Base-by-base conservation (phyloP, 192 early-diverging fungal species). In the Backusella mclennaniae region DNA sequence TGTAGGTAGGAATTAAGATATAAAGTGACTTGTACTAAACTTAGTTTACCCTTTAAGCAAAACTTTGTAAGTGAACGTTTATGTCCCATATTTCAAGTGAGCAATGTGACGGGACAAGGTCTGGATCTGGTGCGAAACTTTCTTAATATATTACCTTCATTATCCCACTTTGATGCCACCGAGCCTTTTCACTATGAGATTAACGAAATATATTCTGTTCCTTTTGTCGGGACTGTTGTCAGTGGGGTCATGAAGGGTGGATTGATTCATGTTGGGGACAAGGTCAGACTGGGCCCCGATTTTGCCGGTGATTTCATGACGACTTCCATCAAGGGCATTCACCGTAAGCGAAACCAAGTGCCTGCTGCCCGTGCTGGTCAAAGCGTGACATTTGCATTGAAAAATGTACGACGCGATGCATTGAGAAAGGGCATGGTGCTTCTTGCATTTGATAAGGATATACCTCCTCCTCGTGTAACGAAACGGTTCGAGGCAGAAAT, bases 31-130 rank as follows among this genome's bases (percentile, higher is more conserved):
- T 33, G 33, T 3, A 33, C 33, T 44, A 44, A 41, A 14, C 42
- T 44, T 14, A 44, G 1, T 44, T 14, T 44, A 0, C 12, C 3
- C 14, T 38, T 33, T 6, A n/a, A 44, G 82, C 76, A 80, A 38
- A 89, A 91, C 74, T 98, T 95, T 86, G 91, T 95, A 46, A 93
- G 88, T 75, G 95, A 95, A 78, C 89, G 96, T 38, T 86, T 98
- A 41, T 98, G 96, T 71, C 96, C 96, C 6, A 91, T 98, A n/a
- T 98, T 98, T 84, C 94, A 96, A 81, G 90, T 98, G 23, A 94
- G 93, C 76, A 98, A 96, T 75, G 92, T 98, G 23, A 94, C 92
- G 21, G 96, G 95, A 12, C 90, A 92, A 73, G 82, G 79, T 1
- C 63, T 84, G 78, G 92, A 89, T 74, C 80, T 84, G 17, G 85